Percentiles rank a stretch among this genome's conserved stretches.
Conservation (phyloP, 257 asterid species). For the Solanum gandarillasii region DNA sequence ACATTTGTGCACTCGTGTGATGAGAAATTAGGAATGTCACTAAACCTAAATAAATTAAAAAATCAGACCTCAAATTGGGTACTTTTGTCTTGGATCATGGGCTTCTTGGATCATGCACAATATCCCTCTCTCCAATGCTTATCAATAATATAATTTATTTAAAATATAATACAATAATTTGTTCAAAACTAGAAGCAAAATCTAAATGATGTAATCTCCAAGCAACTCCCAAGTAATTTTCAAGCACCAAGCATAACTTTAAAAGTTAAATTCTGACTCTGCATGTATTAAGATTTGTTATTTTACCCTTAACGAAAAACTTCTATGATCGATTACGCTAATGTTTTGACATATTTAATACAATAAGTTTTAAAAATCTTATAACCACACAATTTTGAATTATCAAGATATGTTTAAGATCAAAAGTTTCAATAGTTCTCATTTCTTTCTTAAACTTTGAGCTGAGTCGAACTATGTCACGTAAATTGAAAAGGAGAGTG, state of each 20-base stretch:
- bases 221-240: neutral
- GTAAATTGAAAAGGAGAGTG: neutral
- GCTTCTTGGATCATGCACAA: constrained; percentile 67
- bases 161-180: neutral
- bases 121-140: constrained; percentile 14
- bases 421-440: too few species aligned
- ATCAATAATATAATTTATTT: neutral
- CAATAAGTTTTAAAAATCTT: neutral
- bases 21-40: neutral
- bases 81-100: constrained; percentile 57
- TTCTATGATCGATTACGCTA: neutral
- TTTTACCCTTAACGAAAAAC: neutral
- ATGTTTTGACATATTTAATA: neutral
- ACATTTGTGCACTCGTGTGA: neutral
- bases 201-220: neutral
- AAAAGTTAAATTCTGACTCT: neutral
- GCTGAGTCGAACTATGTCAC: neutral
- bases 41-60: neutral
- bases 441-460: neutral
- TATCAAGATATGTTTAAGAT: neutral
- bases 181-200: neutral
- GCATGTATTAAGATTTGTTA: neutral
- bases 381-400: too few species aligned
- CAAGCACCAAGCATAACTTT: neutral
- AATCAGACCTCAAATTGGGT: constrained; percentile 10